A percentile compares a stretch with the other conserved stretches of the same genome.
Conservation (phyloP, 768 basidiomycete genomes). For the Kondoa malvinella region DNA sequence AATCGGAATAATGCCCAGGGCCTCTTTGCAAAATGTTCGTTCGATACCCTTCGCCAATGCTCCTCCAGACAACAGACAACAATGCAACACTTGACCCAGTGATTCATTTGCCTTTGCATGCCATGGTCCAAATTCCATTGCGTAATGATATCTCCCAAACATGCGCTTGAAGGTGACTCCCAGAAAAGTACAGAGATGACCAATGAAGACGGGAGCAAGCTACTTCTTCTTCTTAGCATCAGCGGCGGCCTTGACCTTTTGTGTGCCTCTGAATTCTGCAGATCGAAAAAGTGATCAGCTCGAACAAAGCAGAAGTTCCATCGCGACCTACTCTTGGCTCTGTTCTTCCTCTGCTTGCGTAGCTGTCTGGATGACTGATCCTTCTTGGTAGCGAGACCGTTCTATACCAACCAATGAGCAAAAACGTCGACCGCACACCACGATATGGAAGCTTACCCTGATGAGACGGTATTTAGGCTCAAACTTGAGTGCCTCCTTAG, state of each 20-base stretch:
- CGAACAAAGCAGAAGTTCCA: slow-evolving; percentile 1
- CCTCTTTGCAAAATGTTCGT: no score
- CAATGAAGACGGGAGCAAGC: no score
- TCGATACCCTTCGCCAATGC: no score
- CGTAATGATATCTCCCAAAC: no score
- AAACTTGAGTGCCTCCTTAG: slow-evolving; percentile 81
- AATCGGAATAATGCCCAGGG: no score
- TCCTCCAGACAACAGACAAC: no score
- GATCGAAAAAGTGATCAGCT: slow-evolving; percentile 20
- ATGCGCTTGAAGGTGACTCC: no score
- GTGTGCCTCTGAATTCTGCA: slow-evolving; percentile 71
- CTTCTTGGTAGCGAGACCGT: slow-evolving; percentile 46
- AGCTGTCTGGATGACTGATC: slow-evolving; percentile 88
- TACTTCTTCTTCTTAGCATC: slow-evolving; percentile 54
- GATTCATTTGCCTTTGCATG: no score
- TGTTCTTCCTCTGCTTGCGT: slow-evolving; percentile 99
- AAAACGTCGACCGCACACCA: neutral
- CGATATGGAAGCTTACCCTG: slow-evolving; percentile 52
- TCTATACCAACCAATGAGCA: slow-evolving; percentile 23
- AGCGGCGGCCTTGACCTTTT: slow-evolving; percentile 68
- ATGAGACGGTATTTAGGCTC: slow-evolving; percentile 91
- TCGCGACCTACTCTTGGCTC: slow-evolving; percentile 65
- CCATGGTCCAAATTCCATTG: no score
- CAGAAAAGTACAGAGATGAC: no score
- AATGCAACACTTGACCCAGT: no score